Conservation (phyloP, 306 rosid genomes). For the Fragaria ananassa region DNA sequence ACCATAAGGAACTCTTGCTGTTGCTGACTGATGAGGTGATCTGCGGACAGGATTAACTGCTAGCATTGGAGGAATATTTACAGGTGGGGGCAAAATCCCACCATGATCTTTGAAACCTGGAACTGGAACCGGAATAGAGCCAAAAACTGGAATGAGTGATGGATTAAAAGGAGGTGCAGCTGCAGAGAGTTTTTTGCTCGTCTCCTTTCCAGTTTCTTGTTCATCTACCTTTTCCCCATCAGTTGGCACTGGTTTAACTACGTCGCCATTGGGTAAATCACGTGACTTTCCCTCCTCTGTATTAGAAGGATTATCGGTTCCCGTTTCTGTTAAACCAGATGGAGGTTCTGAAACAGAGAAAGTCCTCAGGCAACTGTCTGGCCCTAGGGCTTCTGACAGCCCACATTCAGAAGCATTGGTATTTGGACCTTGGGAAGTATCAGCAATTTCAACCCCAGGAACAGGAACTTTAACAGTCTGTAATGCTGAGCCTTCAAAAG, state of each 20-base stretch:
- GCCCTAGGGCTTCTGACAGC: slow-evolving; percentile 29
- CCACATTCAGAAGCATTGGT: slow-evolving; percentile 24
- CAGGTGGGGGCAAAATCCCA: slow-evolving; percentile 94
- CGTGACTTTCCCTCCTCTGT: slow-evolving; percentile 41
- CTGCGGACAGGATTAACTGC: slow-evolving; percentile 71
- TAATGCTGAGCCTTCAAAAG: slow-evolving; percentile 30
- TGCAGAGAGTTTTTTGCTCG: slow-evolving; percentile 92
- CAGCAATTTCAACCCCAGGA: slow-evolving; percentile 37
- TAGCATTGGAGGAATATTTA: slow-evolving; percentile 81
- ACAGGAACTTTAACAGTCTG: slow-evolving; percentile 34
- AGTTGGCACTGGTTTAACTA: slow-evolving; percentile 28
- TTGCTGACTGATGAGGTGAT: slow-evolving; percentile 96
- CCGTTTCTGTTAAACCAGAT: slow-evolving; percentile 34
- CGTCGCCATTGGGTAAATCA: slow-evolving; percentile 28
- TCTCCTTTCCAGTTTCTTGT: slow-evolving; percentile 69
- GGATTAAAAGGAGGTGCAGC: slow-evolving; percentile 97
- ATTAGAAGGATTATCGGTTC: slow-evolving; percentile 26
- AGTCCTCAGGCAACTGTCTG: slow-evolving; percentile 28
- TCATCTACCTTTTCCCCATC: slow-evolving; percentile 75
- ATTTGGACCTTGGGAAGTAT: slow-evolving; percentile 21
- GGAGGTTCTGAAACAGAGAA: slow-evolving; percentile 25
- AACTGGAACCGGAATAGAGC: slow-evolving; percentile 70
- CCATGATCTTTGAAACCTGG: slow-evolving; percentile 78
- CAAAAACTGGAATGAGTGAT: slow-evolving; percentile 70
- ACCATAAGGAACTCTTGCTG: slow-evolving; percentile 93